These are phyloP conservation scores for Phycomyces blakesleeanus DNA, from an alignment of 192 early-diverging fungal genomes.

Conservation along the genomic window DNA sequence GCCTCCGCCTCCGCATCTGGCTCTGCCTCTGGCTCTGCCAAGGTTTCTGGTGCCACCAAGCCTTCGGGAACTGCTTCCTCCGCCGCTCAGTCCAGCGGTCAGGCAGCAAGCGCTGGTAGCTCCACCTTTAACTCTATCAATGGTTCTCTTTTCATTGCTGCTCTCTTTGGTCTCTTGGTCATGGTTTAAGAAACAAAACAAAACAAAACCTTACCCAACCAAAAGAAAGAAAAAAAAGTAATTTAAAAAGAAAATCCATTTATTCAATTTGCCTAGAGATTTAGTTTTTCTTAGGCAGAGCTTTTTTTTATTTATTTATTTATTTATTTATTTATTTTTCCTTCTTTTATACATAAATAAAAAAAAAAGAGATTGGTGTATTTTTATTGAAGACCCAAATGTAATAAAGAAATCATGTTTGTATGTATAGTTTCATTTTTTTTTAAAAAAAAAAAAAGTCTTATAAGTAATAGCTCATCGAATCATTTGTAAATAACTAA, in stretches of 20 bases:
- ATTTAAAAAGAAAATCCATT: too few relatives aligned
- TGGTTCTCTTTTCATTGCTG: constrained; percentile 10
- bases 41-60: not conserved
- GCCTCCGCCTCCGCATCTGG: not conserved
- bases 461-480: too few relatives aligned
- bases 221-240: too few relatives aligned
- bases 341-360: too few relatives aligned
- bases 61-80: not conserved
- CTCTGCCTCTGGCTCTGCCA: not conserved
- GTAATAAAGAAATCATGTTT: not conserved
- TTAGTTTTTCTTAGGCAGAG: too few relatives aligned
- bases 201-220: too few relatives aligned
- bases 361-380: not conserved
- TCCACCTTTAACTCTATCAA: not conserved
- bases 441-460: too few relatives aligned
- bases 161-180: constrained; percentile 6
- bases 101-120: not conserved
- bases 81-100: constrained; percentile 1
- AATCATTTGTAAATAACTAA: too few relatives aligned
- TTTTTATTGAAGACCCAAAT: not conserved
- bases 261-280: too few relatives aligned
- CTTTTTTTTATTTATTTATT: too few relatives aligned
- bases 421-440: not conserved
- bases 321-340: too few relatives aligned
- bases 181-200: constrained; percentile 1